Base-by-base conservation (phyloP, 2,329 filamentous ascomycete species). In the Aspergillus sp. region DNA sequence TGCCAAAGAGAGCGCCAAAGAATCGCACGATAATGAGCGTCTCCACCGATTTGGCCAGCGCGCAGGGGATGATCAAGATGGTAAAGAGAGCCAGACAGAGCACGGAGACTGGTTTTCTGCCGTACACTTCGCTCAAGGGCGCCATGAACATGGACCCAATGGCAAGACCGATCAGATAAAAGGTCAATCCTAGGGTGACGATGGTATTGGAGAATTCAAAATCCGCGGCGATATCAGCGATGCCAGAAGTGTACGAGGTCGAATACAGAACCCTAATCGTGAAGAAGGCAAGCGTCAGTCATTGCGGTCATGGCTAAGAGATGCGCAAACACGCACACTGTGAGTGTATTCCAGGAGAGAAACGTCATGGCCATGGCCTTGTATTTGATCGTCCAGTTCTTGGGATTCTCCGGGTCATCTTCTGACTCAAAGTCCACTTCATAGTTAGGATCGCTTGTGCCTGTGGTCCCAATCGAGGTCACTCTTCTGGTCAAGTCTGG, bases 151-250 rank as follows among this genome's bases (percentile, higher is more conserved):
- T 73, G 32, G 83, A 86, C 1, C 90, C 90, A 1, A 79, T 69
- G 0, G 88, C 89, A 44, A 94, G 78, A 4, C 90, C 90, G 20
- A 90, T 68, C 8, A 94, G 78, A 65, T 94, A 95, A 0, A 86
- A 86, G 0, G 90, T 94, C 42, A 95, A 76, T 4, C 90, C 90
- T 2, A 94, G 74, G 0, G 89, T 88, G 0, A 86, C 80, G n/a
- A 86, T 69, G 0, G 82, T 84, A 32, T 82, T 77, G 13, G 75
- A 79, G 6, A 74, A 65, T 35, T 78, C 72, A 60, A 90, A 93
- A 47, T 89, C 85, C 13, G 77, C 68, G 63, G 84, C 82, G 69
- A 95, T 82, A 0, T 87, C 85, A 0, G 82, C 80, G 32, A 88
- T 82, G 2, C 85, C 86, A 0, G 85, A 82, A 1, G 89, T 90